Conservation (phyloP, 495 filamentous ascomycete species). For the Delitschia confertaspora region DNA sequence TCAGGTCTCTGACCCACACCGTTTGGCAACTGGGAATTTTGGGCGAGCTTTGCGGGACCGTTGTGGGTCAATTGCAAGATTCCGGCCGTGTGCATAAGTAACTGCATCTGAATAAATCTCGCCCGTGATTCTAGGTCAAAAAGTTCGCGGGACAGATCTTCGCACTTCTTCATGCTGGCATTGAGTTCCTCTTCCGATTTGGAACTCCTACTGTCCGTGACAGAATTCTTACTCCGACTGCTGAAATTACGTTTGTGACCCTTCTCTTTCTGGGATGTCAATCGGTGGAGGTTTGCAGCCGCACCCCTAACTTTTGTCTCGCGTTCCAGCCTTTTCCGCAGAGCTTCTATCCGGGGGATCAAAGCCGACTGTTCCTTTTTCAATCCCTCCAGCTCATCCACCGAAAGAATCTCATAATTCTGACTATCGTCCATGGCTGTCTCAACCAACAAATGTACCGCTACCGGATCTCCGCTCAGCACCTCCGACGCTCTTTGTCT, state of each 20-base stretch:
- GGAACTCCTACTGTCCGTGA: slow-evolving; percentile 34
- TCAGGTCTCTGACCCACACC: slow-evolving; percentile 37
- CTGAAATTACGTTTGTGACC: slow-evolving; percentile 46
- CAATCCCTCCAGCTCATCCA: slow-evolving; percentile 80
- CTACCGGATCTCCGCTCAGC: slow-evolving; percentile 44
- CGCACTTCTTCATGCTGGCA: slow-evolving; percentile 68
- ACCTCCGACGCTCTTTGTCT: slow-evolving; percentile 13
- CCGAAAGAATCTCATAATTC: slow-evolving; percentile 72
- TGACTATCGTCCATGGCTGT: slow-evolving; percentile 83
- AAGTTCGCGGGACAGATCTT: slow-evolving; percentile 72
- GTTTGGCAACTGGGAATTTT: slow-evolving; percentile 5
- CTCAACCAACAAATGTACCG: slow-evolving; percentile 83
- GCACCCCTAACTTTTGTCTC: slow-evolving; percentile 93
- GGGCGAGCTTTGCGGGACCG: slow-evolving; percentile 43
- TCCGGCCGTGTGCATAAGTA: slow-evolving; percentile 87
- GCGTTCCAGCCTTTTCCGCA: slow-evolving; percentile 72
- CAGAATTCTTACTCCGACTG: slow-evolving; percentile 34
- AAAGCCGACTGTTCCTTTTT: slow-evolving; percentile 74
- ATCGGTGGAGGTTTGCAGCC: slow-evolving; percentile 68
- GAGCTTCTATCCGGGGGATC: slow-evolving; percentile 63
- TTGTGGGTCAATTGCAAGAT: slow-evolving; percentile 83
- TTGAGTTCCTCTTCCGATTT: slow-evolving; percentile 67
- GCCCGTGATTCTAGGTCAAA: slow-evolving; percentile 64
- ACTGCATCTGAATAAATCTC: slow-evolving; percentile 57
- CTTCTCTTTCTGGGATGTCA: slow-evolving; percentile 53